Evolutionary conservation across 192 early-diverging fungal genomes (phyloP), one percentile per base, ranked within the genome.

Genomic region (Coemansia sp.): DNA sequence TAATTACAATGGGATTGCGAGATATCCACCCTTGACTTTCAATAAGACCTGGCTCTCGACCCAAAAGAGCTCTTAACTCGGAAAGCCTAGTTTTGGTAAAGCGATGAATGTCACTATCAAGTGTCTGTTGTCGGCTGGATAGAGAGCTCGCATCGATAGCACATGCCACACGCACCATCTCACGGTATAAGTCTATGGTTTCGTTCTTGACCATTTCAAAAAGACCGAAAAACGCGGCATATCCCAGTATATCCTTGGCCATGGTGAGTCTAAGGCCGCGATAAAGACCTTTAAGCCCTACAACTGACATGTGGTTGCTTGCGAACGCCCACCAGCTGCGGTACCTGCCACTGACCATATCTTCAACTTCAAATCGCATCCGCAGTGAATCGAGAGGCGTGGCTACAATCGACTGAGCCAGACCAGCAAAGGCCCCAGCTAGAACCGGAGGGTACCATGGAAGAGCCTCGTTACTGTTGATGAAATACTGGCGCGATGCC

Each of bases 181-280:
- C 55, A 84, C 85, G 72, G 70, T 90, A 67, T 73, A 85, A 19
- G 57, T 88, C 87, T 56, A 90, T 90, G 26, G 87, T 87, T 58
- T 90, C 87, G 41, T 88, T 85, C 46, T 93, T 93, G 8, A 88
- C 84, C 80, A 82, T 87, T 71, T 93, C 91, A 72, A 93, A 93
- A 8, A 88, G 81, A 15, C 87, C 90, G 84, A 93, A 93, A 59
- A 93, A 93, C 16, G 88, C 74, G 6, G 89, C 88, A 71, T 88
- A 93, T 4, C 90, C 89, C 15, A 87, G 56, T 0, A 87, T 86
- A 67, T 93, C 91, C 83, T 93, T 84, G 56, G 43, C 52, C 67
- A 80, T 67, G n/a, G 83, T 84, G 21, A 80, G 66, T 57, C 66
- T 71, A 16, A 77, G 54, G 3, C 83, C 83, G 15, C 72, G 70